phyloP scores from a whole-genome alignment of 306 rosid genomes.

The Citrullus mucosospermus region DNA sequence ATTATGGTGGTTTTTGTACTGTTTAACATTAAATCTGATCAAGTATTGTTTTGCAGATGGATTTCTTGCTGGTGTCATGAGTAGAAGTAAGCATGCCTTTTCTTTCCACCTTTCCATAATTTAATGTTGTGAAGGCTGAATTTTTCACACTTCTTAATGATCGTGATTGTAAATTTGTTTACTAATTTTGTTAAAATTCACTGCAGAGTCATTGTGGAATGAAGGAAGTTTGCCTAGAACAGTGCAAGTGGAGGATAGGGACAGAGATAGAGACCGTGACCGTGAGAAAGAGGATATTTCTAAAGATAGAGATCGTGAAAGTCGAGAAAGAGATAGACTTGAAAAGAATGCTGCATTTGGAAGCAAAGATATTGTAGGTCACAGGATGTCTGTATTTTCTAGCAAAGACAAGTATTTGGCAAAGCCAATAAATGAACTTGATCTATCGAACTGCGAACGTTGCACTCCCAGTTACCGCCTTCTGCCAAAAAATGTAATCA shows the following conservation, averaged over 20 bases:
- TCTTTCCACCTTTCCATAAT: slow-evolving; percentile 14
- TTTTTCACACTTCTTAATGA: neutral
- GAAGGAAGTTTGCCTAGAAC: slow-evolving; percentile 59
- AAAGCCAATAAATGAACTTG: slow-evolving; percentile 94
- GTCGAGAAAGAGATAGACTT: slow-evolving; percentile 58
- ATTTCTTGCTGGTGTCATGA: slow-evolving; percentile 95
- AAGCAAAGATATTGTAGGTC: slow-evolving; percentile 59
- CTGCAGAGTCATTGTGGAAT: slow-evolving; percentile 68
- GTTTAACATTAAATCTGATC: slow-evolving; percentile 27
- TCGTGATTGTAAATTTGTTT: slow-evolving; percentile 7
- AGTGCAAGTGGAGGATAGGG: slow-evolving; percentile 68
- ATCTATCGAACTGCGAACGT: slow-evolving; percentile 88
- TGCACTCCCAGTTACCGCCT: slow-evolving; percentile 97
- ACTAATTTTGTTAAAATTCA: slow-evolving; percentile 5
- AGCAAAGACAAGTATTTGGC: slow-evolving; percentile 83
- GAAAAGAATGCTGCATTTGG: slow-evolving; percentile 29
- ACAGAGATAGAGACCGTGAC: slow-evolving; percentile 40
- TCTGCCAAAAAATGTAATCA: slow-evolving; percentile 72
- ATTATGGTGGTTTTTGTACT: slow-evolving; percentile 12
- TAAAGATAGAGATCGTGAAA: slow-evolving; percentile 73
- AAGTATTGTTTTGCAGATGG: slow-evolving; percentile 60
- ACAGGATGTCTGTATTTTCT: slow-evolving; percentile 56
- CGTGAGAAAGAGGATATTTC: slow-evolving; percentile 53
- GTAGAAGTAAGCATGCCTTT: slow-evolving; percentile 63
- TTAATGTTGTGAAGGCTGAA: neutral